These are phyloP conservation scores for Ustilago hordei DNA, from an alignment of 1,284 basidiomycete genomes.

Conservation along the genomic window DNA sequence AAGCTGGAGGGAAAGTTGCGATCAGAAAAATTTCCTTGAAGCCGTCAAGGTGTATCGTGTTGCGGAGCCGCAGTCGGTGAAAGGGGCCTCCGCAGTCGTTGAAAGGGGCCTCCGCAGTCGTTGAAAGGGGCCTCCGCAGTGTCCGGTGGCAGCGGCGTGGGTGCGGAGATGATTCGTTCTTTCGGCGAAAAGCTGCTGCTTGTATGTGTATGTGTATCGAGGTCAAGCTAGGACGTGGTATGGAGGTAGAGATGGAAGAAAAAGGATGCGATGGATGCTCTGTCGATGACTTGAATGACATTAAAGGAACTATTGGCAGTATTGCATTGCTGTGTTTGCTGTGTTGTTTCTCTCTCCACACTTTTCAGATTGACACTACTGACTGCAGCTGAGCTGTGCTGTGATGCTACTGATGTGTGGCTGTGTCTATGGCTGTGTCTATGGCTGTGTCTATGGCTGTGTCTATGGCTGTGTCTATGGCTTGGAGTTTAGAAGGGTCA, in stretches of 20 bases:
- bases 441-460: too few relatives aligned
- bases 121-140: not conserved
- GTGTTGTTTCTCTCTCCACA: slow-evolving; percentile 19
- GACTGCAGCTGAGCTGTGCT: slow-evolving; percentile 2
- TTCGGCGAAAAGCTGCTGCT: not conserved
- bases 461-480: not conserved
- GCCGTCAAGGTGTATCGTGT: not conserved
- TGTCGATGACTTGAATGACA: not conserved
- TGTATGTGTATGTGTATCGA: not conserved
- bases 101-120: not conserved
- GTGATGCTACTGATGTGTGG: not conserved
- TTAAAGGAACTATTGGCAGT: not conserved
- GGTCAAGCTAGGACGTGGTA: not conserved
- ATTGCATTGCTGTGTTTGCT: slow-evolving; percentile 9
- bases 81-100: not conserved
- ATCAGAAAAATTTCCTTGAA: not conserved
- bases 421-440: not conserved
- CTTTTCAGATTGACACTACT: not conserved
- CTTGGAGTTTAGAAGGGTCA: slow-evolving; percentile 6
- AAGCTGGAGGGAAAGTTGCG: not conserved
- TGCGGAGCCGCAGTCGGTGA: not conserved
- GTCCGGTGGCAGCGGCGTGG: not conserved
- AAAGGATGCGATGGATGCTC: not conserved
- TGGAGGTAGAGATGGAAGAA: not conserved
- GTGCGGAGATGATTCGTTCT: not conserved